Evolutionary conservation across 2,329 filamentous ascomycete genomes (phyloP).

Genomic region (Paradendryphiella salina): DNA sequence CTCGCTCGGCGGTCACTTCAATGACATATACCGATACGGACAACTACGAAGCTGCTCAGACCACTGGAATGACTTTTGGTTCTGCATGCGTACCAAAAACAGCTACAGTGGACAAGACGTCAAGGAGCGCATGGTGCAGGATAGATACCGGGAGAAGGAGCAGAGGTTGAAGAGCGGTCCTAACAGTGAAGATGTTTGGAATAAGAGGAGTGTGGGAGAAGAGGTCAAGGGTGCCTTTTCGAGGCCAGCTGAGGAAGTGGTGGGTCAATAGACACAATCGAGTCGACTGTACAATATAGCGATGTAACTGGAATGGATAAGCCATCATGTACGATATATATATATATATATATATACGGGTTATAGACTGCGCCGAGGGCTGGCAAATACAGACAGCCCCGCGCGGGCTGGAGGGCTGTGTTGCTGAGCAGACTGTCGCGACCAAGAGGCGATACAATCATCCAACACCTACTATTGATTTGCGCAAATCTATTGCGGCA

Average conservation of each 20-base stretch:
- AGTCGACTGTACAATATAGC: background rate
- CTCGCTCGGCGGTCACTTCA: constrained; percentile 87
- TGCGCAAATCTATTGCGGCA: no score
- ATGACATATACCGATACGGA: constrained; percentile 86
- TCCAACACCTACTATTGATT: no score
- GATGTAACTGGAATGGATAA: background rate
- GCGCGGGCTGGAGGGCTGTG: no score
- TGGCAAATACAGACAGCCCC: background rate
- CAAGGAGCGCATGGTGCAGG: constrained; percentile 63
- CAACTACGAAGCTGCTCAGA: constrained; percentile 75
- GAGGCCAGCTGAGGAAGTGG: constrained; percentile 16
- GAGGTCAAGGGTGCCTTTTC: constrained; percentile 34
- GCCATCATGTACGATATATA: background rate
- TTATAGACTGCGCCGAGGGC: background rate
- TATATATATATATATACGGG: background rate
- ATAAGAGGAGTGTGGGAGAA: constrained; percentile 60
- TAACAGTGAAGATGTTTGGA: constrained; percentile 92
- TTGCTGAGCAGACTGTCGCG: no score
- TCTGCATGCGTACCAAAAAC: constrained; percentile 83
- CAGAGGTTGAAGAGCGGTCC: constrained; percentile 67
- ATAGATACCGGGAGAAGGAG: constrained; percentile 69
- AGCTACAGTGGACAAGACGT: constrained; percentile 60
- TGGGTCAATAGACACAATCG: background rate
- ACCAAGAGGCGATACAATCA: no score
- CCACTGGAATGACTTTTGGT: constrained; percentile 93